A percentile compares a stretch with the other conserved stretches of the same genome.
Conservation (phyloP, 2,329 filamentous ascomycete species). For the Arthrobotrys iridis region DNA sequence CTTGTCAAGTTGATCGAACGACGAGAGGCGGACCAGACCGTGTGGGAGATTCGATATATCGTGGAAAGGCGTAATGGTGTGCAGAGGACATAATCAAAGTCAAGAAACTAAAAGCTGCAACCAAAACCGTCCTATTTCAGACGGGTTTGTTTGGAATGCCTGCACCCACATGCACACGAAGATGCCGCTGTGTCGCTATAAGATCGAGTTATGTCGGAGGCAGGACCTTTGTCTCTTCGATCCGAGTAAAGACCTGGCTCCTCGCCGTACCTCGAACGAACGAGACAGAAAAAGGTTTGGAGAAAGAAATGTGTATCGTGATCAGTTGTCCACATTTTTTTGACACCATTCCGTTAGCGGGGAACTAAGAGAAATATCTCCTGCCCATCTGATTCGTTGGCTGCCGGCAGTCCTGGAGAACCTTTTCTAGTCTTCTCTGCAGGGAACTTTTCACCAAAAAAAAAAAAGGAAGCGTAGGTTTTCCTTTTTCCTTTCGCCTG, state of each 20-base stretch:
- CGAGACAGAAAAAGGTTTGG: conserved; percentile 48
- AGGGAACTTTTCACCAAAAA: conserved; percentile 37
- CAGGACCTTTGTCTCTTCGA: conserved; percentile 47
- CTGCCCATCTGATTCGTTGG: conserved; percentile 54
- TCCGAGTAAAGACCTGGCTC: conserved; percentile 36
- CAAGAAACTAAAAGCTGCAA: conserved; percentile 41
- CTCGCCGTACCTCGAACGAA: conserved; percentile 36
- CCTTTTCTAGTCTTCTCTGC: conserved; percentile 34
- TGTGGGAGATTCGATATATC: conserved; percentile 55
- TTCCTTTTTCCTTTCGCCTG: conserved; percentile 46
- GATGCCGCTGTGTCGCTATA: conserved; percentile 35
- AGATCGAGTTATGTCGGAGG: conserved; percentile 50
- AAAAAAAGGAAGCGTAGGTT: conserved; percentile 48
- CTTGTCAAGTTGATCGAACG: conserved; percentile 26
- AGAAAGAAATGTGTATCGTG: conserved; percentile 53
- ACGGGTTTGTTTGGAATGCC: conserved; percentile 45
- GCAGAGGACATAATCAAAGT: conserved; percentile 52
- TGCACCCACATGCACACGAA: conserved; percentile 33
- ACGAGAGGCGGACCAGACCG: conserved; percentile 19
- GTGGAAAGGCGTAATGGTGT: conserved; percentile 53
- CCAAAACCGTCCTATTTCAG: conserved; percentile 52
- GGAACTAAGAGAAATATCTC: conserved; percentile 53
- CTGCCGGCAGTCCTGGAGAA: conserved; percentile 38
- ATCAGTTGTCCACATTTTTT: conserved; percentile 54
- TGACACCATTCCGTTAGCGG: conserved; percentile 55